Evolutionary conservation across 192 early-diverging fungal genomes (phyloP), one percentile per base, ranked within the genome.

Genomic region (Rhizophagus prolifer): DNA sequence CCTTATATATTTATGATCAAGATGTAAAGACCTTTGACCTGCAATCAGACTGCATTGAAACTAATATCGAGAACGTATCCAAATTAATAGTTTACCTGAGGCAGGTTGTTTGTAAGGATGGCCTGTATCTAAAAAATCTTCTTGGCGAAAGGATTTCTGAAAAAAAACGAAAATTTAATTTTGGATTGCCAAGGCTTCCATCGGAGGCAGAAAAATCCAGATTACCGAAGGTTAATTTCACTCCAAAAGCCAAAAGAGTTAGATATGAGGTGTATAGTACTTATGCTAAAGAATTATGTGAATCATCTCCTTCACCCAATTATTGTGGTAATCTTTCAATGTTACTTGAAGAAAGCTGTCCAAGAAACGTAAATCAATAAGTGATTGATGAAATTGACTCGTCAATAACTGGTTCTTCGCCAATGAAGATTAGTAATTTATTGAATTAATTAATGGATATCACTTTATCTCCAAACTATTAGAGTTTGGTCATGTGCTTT

Each of bases 1-100:
- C n/a, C 21, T 12, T 70, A 70, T 70, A 70, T 70, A 28, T 47
- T 46, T 70, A 70, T 70, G 38, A 70, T 70, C 67, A 70, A 70
- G 44, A 70, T 47, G 2, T 46, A n/a, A n/a, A 28, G 38, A 30
- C 1, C n/a, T 70, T 70, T 70, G 44, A 70, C n/a, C n/a, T n/a
- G n/a, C n/a, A n/a, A 41, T 46, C 41, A 12, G 67, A 36, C 26
- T 70, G 67, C 41, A 70, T 70, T 9, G 44, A n/a, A 47, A 41
- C 8, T 25, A 21, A 70, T 47, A 70, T 70, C n/a, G 44, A 70
- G 13, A 70, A 70, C 23, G 21, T 26, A 23, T 70, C 47, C 38
- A 70, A n/a, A n/a, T n/a, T n/a, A n/a, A n/a, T n/a, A n/a, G n/a
- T n/a, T 46, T 70, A 70, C 5, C 23, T 70, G 25, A 70, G 67